Evolutionary conservation across 2,329 filamentous ascomycete species (phyloP), one percentile per base, ranked within the genome.

Genomic region (Diaporthe velutina): DNA sequence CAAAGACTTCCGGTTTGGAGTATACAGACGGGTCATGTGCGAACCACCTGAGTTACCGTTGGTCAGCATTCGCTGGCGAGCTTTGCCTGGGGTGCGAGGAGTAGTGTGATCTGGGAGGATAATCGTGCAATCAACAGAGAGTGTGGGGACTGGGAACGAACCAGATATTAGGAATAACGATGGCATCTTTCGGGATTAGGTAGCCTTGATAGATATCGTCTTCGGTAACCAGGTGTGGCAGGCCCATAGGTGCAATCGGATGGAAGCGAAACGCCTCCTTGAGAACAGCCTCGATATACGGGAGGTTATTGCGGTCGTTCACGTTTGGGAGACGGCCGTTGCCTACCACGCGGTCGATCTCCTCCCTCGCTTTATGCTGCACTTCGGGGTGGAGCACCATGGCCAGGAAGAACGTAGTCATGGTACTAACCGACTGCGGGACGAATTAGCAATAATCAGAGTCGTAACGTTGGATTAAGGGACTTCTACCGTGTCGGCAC

Each of bases 351-450:
- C 72, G 54, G 58, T 79, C 48, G 77, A 77, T 13, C 73, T 79
- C 57, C 70, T 79, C 4, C 38, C 66, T 61, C 33, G 73, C 73
- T 19, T 77, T 82, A 3, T 77, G 79, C 48, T 88, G 86, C 0
- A 85, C 82, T 38, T 88, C 84, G 0, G 88, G 88, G 67, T 83
- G 83, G 4, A 87, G 57, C 3, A 81, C 82, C 85, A 90, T 88
- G 15, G 84, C 85, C 3, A 89, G 79, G 77, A 86, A 87, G 80
- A 89, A 90, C 0, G 48, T 58, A 15, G 80, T 77, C 4, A 87
- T 76, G 0, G 84, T 80, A 1, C 81, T 85, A 0, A 81, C 79
- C 0, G 79, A 81, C 2, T 73, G 54, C 0, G n/a, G 30, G 3
- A n/a, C 25, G 22, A 30, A 22, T 72, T 17, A 55, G 70, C 35